Evolutionary conservation across 352 stramenopile species (phyloP), one percentile per base, ranked within the genome.

Genomic region (Halophytophthora polymorphica): DNA sequence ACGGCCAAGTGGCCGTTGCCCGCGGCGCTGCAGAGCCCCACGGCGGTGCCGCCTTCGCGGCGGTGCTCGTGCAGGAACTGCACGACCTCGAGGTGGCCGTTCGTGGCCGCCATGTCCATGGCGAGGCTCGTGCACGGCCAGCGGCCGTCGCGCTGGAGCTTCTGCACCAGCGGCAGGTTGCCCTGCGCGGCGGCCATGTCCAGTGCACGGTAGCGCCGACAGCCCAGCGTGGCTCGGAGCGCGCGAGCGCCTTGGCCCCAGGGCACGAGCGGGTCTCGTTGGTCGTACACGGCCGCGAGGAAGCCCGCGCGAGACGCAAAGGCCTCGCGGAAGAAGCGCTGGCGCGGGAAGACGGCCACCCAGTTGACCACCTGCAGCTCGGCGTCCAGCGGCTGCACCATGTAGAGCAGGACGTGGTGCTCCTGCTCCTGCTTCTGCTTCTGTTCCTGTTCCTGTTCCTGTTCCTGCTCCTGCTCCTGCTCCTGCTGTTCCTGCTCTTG

Each of bases 21-120:
- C 2, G 66, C 71, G 0, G 71, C 67, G 10, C 49, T 67, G 18
- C 57, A 67, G 50, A 81, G 70, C 5, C 61, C 71, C 3, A 71
- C 56, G 2, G 63, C 51, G 0, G 67, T 78, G 0, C 57, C 67
- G 36, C 71, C 65, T 64, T 81, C 67, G 6, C 62, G 58, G 12
- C 67, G 61, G 28, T 78, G 60, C 11, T 61, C 56, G 44, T 76
- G 61, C 21, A 81, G 37, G 41, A 67, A 81, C 50, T 69, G 47
- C 22, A 77, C 60, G 6, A 73, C 58, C 2, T 73, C 46, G 17
- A 77, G 49, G 29, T 75, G 66, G 25, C 70, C 70, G 14, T 65
- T 71, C 1, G 53, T 52, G 12, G 70, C 70, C 1, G 70, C 70
- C 45, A 50, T 60, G 29, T 81, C 67, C 60, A 81, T 75, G 1